phyloP scores from a whole-genome alignment of 768 basidiomycete genomes.

The Calocybe gangraenosa region DNA sequence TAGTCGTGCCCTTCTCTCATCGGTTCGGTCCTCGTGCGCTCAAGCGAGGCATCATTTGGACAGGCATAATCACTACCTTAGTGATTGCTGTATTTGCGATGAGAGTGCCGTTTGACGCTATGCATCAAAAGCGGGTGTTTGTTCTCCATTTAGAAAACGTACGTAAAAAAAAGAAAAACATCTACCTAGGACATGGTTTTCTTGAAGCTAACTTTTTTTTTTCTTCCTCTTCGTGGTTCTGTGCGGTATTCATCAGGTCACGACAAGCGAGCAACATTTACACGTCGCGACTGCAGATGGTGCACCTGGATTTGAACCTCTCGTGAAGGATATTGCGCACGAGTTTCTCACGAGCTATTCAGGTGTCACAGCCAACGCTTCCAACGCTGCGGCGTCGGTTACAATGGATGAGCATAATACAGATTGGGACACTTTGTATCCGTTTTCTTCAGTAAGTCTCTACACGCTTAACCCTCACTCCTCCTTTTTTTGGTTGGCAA shows the following conservation, averaged over 20 bases:
- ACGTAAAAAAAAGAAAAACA: too few relatives aligned
- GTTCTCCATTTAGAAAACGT: conserved; percentile 86
- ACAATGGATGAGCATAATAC: conserved; percentile 72
- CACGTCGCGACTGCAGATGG: conserved; percentile 83
- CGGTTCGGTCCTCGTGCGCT: conserved; percentile 49
- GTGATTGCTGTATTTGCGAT: conserved; percentile 59
- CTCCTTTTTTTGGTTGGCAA: conserved; percentile 8
- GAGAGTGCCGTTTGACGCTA: conserved; percentile 65
- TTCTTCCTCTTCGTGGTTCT: not conserved
- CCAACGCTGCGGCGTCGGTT: conserved; percentile 33
- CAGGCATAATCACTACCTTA: conserved; percentile 42
- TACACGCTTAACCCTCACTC: conserved; percentile 4
- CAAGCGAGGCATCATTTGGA: conserved; percentile 35
- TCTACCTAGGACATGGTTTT: too few relatives aligned
- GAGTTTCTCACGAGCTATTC: conserved; percentile 49
- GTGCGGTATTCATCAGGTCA: conserved; percentile 43
- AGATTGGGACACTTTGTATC: conserved; percentile 88
- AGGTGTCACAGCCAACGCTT: conserved; percentile 10
- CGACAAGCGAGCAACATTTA: conserved; percentile 64
- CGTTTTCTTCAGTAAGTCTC: conserved; percentile 64
- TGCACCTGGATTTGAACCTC: conserved; percentile 64
- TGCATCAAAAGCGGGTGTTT: conserved; percentile 87
- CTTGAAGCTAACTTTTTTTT: not conserved
- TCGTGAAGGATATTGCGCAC: conserved; percentile 59
- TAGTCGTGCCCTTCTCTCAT: conserved; percentile 67